A percentile compares a stretch with the other conserved stretches of the same genome.
Conservation (phyloP, 2,329 filamentous ascomycete genomes). For the Albophoma yamanashiensis region DNA sequence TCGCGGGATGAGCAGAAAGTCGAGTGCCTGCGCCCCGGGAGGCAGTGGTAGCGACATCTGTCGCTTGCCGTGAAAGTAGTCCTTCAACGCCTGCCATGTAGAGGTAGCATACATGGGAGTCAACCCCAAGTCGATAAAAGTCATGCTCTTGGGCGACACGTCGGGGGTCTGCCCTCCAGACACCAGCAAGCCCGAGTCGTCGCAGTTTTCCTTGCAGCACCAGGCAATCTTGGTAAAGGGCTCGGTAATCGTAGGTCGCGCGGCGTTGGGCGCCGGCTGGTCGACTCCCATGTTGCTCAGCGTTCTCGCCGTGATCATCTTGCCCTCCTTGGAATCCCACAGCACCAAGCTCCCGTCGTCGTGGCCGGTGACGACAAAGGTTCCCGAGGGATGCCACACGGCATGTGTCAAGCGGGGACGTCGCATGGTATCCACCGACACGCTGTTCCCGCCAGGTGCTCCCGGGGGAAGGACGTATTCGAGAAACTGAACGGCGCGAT, state of each 20-base stretch:
- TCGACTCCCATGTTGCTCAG: conserved; percentile 66
- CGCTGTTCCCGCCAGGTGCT: conserved; percentile 71
- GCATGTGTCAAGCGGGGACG: conserved; percentile 72
- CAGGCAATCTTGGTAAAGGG: conserved; percentile 73
- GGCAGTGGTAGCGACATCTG: conserved; percentile 66
- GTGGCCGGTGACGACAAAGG: conserved; percentile 76
- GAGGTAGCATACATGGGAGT: conserved; percentile 90
- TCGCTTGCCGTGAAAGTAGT: conserved; percentile 70
- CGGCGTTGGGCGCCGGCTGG: conserved; percentile 43
- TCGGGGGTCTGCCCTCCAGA: conserved; percentile 68
- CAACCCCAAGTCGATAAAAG: conserved; percentile 77
- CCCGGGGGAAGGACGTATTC: conserved; percentile 73
- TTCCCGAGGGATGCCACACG: conserved; percentile 90
- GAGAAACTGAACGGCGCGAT: conserved; percentile 66
- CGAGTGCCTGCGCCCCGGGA: conserved; percentile 61
- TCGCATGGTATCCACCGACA: conserved; percentile 49
- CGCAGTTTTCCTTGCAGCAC: conserved; percentile 90
- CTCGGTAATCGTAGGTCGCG: conserved; percentile 51
- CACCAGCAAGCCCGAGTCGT: conserved; percentile 82
- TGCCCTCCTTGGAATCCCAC: conserved; percentile 87
- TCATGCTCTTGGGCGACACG: conserved; percentile 63
- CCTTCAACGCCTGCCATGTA: conserved; percentile 71
- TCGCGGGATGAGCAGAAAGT: conserved; percentile 78
- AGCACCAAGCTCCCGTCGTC: conserved; percentile 88
- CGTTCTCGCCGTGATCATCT: conserved; percentile 73